phyloP scores from a whole-genome alignment of 345 rosid species.

The Brassica incana region DNA sequence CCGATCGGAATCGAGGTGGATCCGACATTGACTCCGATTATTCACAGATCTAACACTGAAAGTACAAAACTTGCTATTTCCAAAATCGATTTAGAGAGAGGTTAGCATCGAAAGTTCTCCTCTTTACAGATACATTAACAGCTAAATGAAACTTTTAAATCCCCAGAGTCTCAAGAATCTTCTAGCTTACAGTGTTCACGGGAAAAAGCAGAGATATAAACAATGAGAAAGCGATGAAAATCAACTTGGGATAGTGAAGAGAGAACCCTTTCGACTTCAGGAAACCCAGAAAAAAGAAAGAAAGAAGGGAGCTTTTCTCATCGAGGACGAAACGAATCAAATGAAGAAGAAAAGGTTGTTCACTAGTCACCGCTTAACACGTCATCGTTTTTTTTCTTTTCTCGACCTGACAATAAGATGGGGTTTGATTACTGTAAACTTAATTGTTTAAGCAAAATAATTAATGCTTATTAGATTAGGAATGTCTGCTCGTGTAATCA shows the following conservation, averaged over 20 bases:
- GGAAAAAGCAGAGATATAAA: neutral
- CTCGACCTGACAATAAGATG: constrained; percentile 16
- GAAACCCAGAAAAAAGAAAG: constrained; percentile 6
- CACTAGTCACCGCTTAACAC: constrained; percentile 39
- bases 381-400: constrained; percentile 16
- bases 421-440: constrained; percentile 21
- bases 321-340: constrained; percentile 41
- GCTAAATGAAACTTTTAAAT: neutral
- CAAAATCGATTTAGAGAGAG: constrained; percentile 6
- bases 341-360: constrained; percentile 24
- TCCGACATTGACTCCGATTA: constrained; percentile 52
- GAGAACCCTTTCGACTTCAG: constrained; percentile 34
- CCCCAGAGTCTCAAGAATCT: constrained; percentile 4
- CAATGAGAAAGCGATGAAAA: constrained; percentile 13
- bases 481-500: constrained; percentile 25
- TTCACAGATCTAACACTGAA: constrained; percentile 34
- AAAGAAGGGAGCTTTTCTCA: constrained; percentile 11
- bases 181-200: constrained; percentile 30
- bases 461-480: constrained; percentile 22
- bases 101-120: neutral
- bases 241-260: constrained; percentile 14
- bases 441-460: neutral
- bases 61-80: neutral
- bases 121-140: constrained; percentile 31
- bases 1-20: constrained; percentile 55